Conservation (phyloP, 495 filamentous ascomycete genomes). For the Penicillium egyptiacum region DNA sequence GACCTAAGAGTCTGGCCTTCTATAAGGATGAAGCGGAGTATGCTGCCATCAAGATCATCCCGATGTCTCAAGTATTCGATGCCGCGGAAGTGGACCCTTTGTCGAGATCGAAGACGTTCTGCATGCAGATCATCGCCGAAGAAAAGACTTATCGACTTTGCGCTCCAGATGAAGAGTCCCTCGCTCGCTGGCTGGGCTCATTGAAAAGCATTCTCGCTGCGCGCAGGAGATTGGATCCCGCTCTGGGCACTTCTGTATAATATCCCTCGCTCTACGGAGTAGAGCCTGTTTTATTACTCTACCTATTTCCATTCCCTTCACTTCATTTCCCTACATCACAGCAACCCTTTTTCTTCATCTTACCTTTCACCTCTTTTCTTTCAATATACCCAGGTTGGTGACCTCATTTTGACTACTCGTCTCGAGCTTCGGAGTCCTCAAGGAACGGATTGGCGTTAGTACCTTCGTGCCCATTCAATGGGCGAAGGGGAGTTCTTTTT, state of each 20-base stretch:
- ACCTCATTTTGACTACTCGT: slow-evolving; percentile 3
- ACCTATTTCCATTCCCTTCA: background rate
- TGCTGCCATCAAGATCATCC: slow-evolving; percentile 77
- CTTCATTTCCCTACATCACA: background rate
- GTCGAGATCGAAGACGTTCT: slow-evolving; percentile 78
- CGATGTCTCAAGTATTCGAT: slow-evolving; percentile 77
- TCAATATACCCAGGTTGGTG: slow-evolving; percentile 16
- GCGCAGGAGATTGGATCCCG: slow-evolving; percentile 52
- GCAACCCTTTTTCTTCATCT: background rate
- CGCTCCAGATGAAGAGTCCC: slow-evolving; percentile 73
- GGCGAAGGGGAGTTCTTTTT: slow-evolving; percentile 2
- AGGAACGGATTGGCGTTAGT: slow-evolving; percentile 9
- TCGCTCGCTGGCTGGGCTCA: slow-evolving; percentile 83
- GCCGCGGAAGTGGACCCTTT: slow-evolving; percentile 90
- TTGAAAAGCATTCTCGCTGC: slow-evolving; percentile 77
- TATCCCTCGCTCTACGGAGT: background rate
- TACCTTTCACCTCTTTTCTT: slow-evolving; percentile 3
- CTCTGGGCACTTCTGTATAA: slow-evolving; percentile 12
- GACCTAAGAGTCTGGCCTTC: slow-evolving; percentile 79
- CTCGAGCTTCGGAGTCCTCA: slow-evolving; percentile 7
- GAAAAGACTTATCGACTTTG: slow-evolving; percentile 91
- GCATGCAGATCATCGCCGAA: slow-evolving; percentile 91
- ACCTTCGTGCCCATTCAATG: background rate
- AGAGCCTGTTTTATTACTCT: background rate
- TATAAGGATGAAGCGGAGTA: slow-evolving; percentile 97